Evolutionary conservation across 768 basidiomycete genomes (phyloP), one percentile per base, ranked within the genome.

Genomic region (Cyclocybe aegerita): DNA sequence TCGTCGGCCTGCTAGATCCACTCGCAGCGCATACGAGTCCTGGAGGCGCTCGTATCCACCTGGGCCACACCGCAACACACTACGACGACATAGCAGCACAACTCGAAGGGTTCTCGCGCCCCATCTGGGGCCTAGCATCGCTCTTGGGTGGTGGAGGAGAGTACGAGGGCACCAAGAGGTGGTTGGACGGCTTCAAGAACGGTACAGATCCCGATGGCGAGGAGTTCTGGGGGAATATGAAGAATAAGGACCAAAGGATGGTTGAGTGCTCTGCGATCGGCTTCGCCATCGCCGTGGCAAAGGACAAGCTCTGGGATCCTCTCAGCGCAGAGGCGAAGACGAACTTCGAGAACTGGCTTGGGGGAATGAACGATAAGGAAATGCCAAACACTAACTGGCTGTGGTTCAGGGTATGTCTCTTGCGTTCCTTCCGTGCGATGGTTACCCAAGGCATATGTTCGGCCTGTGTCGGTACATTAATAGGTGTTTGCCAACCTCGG

Each of bases 331-430:
- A 75, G 50, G 79, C 75, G 9, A 83, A 84, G 66, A 65, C 65
- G 51, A 76, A 82, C 52, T 73, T 89, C 35, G 85, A 81, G 55
- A 68, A 68, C 9, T 90, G 88, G 84, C 72, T 90, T 3, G 80
- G 83, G 7, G 80, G 83, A 0, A 88, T 90, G 78, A 90, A 88
- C 60, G 83, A 85, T 65, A 89, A 88, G 71, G 79, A 85, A 54
- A 89, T 90, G 86, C 86, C 87, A 17, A 86, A 89, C 61, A 89
- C 87, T 6, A 90, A 90, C 59, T 89, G 88, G 86, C 73, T 91
- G 5, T 90, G 88, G 88, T 90, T 90, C 68, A 75, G 87, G 50
- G 86, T 83, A 49, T 39, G 79, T 67, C 11, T 32, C 9, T 9
- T 12, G 4, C 8, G 15, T 10, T 31, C 49, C 29, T 29, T 29